Evolutionary conservation across 345 rosid genomes (phyloP), one percentile per base, ranked within the genome.

Genomic region (Brassica cretica): DNA sequence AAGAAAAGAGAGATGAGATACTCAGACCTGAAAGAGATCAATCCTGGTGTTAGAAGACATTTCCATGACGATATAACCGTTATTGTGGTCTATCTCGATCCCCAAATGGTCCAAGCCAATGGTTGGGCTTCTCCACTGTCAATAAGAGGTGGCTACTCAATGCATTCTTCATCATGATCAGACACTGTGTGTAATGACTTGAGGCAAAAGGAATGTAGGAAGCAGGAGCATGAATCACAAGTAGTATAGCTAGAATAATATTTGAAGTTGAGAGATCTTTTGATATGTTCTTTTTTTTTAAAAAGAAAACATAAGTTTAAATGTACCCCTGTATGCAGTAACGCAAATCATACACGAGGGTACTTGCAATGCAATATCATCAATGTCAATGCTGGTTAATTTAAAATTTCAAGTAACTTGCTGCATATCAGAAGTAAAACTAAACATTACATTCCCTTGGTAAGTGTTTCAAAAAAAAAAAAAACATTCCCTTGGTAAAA

Each of bases 1-100:
- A 90, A 74, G 88, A 91, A 88, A 84, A 83, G 97, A 80, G 97
- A 91, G 78, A 91, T 91, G 90, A 86, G 97, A 82, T 88, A 88
- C 81, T 75, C 91, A 27, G 93, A 91, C 78, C 70, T 91, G 74
- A 78, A 88, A 41, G 86, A 87, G 84, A 86, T 91, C 2, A 82
- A 81, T 30, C 71, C 79, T 30, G 93, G 94, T 2, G 93, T 89
- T 2, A 82, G 97, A 66, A 86, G 97, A 56, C 94, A 91, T 83
- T 91, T 91, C 68, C 97, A 91, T 12, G 93, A 91, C 25, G 94
- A 91, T 69, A 88, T 91, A 8, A 81, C 90, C 0, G 90, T 87
- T 33, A 33, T 84, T 27, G 90, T 91, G 1, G 79, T 87, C 60
- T 88, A 85, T 70, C 83, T 89, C 1, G 84, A 88, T n/a, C 75